Evolutionary conservation across 768 basidiomycete species (phyloP).

Genomic region (Kwoniella dendrophila): DNA sequence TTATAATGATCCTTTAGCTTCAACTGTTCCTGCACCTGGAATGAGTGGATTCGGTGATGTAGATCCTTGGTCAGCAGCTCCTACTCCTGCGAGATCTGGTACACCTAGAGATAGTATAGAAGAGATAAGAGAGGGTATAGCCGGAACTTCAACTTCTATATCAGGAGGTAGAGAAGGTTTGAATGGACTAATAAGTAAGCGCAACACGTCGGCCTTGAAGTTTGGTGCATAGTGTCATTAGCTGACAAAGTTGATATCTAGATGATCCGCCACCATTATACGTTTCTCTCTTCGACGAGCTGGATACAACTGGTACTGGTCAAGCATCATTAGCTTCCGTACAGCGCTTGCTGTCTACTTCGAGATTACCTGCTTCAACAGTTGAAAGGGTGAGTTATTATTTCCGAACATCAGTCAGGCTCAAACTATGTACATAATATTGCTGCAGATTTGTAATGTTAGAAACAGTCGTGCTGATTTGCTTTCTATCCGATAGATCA

Average conservation of each 20-base stretch:
- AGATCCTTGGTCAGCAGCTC: constrained; percentile 55
- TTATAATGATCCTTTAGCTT: constrained; percentile 44
- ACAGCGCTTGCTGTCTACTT: constrained; percentile 76
- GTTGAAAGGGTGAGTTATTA: constrained; percentile 69
- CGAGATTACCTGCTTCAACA: constrained; percentile 75
- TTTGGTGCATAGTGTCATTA: not conserved
- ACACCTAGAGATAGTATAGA: constrained; percentile 35
- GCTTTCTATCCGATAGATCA: constrained; percentile 64
- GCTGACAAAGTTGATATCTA: constrained; percentile 58
- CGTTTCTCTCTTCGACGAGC: constrained; percentile 69
- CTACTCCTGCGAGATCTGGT: constrained; percentile 44
- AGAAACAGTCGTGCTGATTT: not conserved
- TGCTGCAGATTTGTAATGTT: not conserved
- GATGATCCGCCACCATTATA: constrained; percentile 80
- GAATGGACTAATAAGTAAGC: constrained; percentile 36
- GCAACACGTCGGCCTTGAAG: not conserved
- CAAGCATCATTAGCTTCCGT: constrained; percentile 81
- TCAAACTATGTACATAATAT: not conserved
- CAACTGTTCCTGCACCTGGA: constrained; percentile 32
- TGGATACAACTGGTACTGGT: constrained; percentile 71
- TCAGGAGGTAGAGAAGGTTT: constrained; percentile 15
- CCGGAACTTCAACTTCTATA: not conserved
- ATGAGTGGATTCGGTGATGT: constrained; percentile 43
- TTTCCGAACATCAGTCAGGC: not conserved
- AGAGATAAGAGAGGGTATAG: constrained; percentile 22